These are phyloP conservation scores for Lactarius tabidus DNA, from an alignment of 768 basidiomycete genomes.

Conservation along the genomic window DNA sequence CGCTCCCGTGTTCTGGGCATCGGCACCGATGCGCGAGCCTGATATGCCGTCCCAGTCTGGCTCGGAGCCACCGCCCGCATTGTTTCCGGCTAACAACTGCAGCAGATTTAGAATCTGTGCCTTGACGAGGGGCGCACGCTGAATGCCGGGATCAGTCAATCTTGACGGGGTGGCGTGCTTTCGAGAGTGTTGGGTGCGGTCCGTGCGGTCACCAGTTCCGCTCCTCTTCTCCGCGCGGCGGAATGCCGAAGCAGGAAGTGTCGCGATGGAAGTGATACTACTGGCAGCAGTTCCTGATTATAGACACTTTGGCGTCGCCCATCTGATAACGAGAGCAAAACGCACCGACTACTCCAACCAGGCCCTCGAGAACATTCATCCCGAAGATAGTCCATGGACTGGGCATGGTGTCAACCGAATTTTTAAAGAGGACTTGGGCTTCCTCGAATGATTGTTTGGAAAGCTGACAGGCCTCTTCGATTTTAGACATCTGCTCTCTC, in stretches of 20 bases:
- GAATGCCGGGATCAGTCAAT: not conserved
- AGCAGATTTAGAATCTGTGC: not conserved
- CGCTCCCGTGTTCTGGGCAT: not conserved
- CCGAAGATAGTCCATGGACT: not conserved
- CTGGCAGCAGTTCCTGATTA: not conserved
- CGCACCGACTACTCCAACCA: conserved; percentile 1
- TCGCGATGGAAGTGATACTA: not conserved
- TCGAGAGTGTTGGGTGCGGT: not conserved
- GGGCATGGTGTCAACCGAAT: not conserved
- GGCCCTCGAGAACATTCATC: conserved; percentile 3
- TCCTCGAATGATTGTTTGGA: conserved; percentile 2
- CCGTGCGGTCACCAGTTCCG: not conserved
- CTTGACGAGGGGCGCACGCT: conserved; percentile 4
- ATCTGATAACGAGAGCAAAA: not conserved
- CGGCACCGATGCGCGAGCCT: not conserved
- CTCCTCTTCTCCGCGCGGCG: not conserved
- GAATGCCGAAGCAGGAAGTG: not conserved
- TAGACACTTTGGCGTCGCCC: not conserved
- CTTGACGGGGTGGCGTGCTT: not conserved
- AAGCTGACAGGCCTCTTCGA: not conserved
- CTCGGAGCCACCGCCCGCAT: not conserved
- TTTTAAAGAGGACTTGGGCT: not conserved
- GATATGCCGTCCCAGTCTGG: not conserved
- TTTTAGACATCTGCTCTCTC: not conserved
- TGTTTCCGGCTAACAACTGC: not conserved